phyloP scores from a whole-genome alignment of 345 rosid genomes.

The Balakata baccata region DNA sequence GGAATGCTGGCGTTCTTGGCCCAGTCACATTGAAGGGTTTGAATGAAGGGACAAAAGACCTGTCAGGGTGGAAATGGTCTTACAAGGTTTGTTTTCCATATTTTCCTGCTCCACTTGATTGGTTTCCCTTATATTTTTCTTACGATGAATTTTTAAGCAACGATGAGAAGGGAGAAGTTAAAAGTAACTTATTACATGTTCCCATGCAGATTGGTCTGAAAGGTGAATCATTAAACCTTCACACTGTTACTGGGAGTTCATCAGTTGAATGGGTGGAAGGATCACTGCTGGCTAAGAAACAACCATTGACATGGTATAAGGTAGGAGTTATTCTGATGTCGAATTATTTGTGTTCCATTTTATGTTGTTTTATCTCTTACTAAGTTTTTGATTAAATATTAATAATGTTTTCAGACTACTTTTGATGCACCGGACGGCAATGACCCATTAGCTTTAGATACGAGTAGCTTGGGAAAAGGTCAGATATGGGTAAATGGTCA shows the following conservation, averaged over 20 bases:
- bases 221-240: conserved; percentile 26
- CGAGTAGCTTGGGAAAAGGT: conserved; percentile 45
- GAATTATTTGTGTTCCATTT: neutral
- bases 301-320: conserved; percentile 34
- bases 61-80: conserved; percentile 30
- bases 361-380: neutral
- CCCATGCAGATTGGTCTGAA: conserved; percentile 29
- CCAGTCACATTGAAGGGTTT: conserved; percentile 28
- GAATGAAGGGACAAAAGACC: conserved; percentile 25
- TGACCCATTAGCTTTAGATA: conserved; percentile 79
- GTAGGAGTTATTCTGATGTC: conserved; percentile 11
- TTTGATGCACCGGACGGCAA: conserved; percentile 59
- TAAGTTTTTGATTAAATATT: neutral
- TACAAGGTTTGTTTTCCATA: conserved; percentile 25
- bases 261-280: conserved; percentile 30
- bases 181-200: neutral
- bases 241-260: conserved; percentile 25
- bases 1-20: conserved; percentile 35
- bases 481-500: conserved; percentile 82
- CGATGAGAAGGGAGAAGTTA: neutral
- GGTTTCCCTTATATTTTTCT: neutral
- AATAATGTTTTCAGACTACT: conserved; percentile 45
- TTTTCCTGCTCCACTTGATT: neutral
- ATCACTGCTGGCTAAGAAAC: conserved; percentile 17
- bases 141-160: neutral